Base-by-base conservation (phyloP, 805 yeast species). In the Wickerhamiella vanderwaltii region DNA sequence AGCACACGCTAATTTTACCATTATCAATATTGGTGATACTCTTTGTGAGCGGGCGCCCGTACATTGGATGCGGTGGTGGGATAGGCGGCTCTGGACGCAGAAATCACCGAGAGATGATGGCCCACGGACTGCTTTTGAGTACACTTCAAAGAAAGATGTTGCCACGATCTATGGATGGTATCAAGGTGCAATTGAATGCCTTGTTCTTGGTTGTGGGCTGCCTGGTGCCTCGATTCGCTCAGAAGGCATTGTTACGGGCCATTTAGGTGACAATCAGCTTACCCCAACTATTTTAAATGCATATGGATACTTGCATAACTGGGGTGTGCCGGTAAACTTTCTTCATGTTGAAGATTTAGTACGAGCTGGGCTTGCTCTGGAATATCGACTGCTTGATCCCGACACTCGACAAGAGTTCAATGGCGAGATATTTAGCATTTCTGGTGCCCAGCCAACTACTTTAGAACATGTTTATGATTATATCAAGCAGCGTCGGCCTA, bases 361-460 rank as follows among this genome's bases (percentile, higher is more conserved):
- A 57, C 41, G 72, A 64, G 42, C 69, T 57, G 48, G 70, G 66
- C 19, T 73, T 60, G 50, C 69, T 57, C 44, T 52, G 9, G 59
- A 54, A 40, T 43, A 47, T 30, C 39, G 37, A 31, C 48, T 53
- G 19, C 39, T 47, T 18, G 55, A 53, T 39, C 55, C 55, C 17
- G 41, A 35, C 2, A 45, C 56, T 2, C 44, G 44, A 7, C 29
- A 13, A 2, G 13, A 39, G 17, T 44, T 36, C 40, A 18, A 30
- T 19, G 48, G 50, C 16, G 17, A 35, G 9, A 34, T 42, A 28
- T 52, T 48, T 39, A 44, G 52, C 3, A 42, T 56, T 2, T 47
- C 47, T 13, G 47, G 50, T 13, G 31, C 34, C 12, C 48, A 48
- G 35, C 38, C 46, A 18, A 56, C 57, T 1, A 52, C 55, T 3